A percentile compares a stretch with the other conserved stretches of the same genome.
Evolutionary conservation across 768 basidiomycete genomes (phyloP).

Genomic region (Neoboletus subvelutipes): DNA sequence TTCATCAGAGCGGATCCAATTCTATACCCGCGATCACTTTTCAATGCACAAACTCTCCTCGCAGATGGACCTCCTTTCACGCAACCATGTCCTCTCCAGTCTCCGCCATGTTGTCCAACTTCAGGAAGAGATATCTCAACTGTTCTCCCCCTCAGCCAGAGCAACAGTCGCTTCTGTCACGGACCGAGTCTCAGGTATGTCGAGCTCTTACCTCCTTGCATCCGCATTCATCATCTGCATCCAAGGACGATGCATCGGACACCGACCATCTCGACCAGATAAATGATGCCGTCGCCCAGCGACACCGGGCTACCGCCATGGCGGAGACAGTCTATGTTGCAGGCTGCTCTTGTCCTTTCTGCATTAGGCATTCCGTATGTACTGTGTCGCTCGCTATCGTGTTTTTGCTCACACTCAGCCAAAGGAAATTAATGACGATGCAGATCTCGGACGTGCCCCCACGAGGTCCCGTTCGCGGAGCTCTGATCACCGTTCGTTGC

Average conservation of each 20-base stretch:
- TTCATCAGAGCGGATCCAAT: neutral
- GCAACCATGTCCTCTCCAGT: neutral
- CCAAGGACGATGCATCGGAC: neutral
- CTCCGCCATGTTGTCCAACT: constrained; percentile 9
- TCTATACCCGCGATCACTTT: neutral
- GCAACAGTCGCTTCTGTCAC: neutral
- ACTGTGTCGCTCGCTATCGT: neutral
- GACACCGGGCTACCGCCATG: neutral
- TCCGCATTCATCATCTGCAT: neutral
- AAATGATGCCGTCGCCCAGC: neutral
- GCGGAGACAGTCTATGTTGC: neutral
- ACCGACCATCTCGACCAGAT: neutral
- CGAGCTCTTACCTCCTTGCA: neutral
- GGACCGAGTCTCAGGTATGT: neutral
- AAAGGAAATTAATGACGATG: constrained; percentile 9
- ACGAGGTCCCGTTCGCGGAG: neutral
- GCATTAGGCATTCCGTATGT: constrained; percentile 5
- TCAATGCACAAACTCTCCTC: neutral
- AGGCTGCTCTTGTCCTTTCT: neutral
- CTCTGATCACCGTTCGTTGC: constrained; percentile 3
- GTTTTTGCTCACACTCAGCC: constrained; percentile 5
- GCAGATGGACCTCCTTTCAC: neutral
- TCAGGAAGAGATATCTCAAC: constrained; percentile 5
- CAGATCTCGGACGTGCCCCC: neutral
- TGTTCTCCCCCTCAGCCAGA: neutral